Evolutionary conservation across 1,139 yeast genomes (phyloP).

Genomic region (Nakaseomyces nivariensis): DNA sequence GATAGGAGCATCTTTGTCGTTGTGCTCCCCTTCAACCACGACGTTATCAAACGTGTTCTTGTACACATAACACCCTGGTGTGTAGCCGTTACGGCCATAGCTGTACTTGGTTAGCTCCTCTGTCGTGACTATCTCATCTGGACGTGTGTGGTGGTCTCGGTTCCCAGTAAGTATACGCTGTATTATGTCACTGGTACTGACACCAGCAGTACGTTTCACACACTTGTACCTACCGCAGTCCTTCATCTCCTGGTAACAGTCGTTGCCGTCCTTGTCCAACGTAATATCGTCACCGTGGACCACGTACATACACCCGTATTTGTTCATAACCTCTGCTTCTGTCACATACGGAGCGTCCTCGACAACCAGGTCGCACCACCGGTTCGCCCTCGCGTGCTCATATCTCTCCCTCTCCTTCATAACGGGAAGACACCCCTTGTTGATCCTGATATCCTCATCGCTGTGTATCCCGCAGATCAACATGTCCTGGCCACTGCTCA

Average conservation of each 20-base stretch:
- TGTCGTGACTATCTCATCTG: slow-evolving; percentile 11
- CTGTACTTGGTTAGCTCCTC: slow-evolving; percentile 50
- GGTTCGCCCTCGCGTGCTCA: slow-evolving; percentile 77
- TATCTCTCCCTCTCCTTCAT: slow-evolving; percentile 75
- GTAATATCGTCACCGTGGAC: slow-evolving; percentile 98
- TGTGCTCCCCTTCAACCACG: slow-evolving; percentile 28
- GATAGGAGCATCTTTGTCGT: slow-evolving; percentile 17
- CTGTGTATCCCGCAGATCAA: slow-evolving; percentile 80
- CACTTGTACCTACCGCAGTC: slow-evolving; percentile 79
- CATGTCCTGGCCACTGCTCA: slow-evolving; percentile 33
- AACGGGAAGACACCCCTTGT: slow-evolving; percentile 84
- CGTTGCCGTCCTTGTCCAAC: slow-evolving; percentile 89
- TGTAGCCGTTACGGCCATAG: slow-evolving; percentile 52
- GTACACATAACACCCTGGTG: slow-evolving; percentile 54
- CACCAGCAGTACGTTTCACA: slow-evolving; percentile 88
- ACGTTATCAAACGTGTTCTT: not conserved
- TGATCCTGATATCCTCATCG: slow-evolving; percentile 69
- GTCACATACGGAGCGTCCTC: slow-evolving; percentile 93
- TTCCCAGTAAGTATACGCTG: slow-evolving; percentile 67
- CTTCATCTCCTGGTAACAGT: slow-evolving; percentile 77
- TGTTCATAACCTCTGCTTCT: slow-evolving; percentile 68
- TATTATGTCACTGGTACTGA: slow-evolving; percentile 89
- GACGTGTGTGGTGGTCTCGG: slow-evolving; percentile 8
- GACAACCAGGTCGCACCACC: slow-evolving; percentile 74
- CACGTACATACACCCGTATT: slow-evolving; percentile 69